Evolutionary conservation across 2,329 filamentous ascomycete genomes (phyloP).

Genomic region (Cladophialophora yegresii): DNA sequence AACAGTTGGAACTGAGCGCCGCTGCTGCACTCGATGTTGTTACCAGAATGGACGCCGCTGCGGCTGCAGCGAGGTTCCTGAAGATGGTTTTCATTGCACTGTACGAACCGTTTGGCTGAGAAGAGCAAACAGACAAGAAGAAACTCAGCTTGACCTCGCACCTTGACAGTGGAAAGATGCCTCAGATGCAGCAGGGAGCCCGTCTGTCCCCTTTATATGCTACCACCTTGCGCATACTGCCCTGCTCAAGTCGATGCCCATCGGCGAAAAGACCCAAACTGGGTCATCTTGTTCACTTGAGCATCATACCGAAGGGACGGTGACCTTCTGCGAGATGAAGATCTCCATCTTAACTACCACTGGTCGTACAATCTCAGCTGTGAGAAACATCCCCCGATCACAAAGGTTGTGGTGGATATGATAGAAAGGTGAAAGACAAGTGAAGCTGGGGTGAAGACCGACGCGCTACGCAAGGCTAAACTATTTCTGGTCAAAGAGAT

Average conservation of each 20-base stretch:
- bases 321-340: neutral
- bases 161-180: neutral
- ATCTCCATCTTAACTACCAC: neutral
- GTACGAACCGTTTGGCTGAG: neutral
- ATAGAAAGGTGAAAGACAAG: neutral
- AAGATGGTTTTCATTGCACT: neutral
- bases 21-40: neutral
- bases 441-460: neutral
- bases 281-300: neutral
- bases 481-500: neutral
- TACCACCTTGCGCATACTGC: neutral
- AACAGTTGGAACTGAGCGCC: neutral
- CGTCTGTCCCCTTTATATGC: neutral
- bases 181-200: neutral
- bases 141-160: neutral
- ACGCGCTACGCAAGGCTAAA: constrained; percentile 3
- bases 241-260: neutral
- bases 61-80: neutral
- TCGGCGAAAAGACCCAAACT: neutral
- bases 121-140: neutral
- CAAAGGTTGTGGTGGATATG: neutral
- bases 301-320: neutral
- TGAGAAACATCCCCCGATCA: neutral
- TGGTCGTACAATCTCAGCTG: neutral
- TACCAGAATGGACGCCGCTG: neutral